These are phyloP conservation scores for Sugiyamaella chiloensis DNA, from an alignment of 805 yeast genomes.

Conservation along the genomic window DNA sequence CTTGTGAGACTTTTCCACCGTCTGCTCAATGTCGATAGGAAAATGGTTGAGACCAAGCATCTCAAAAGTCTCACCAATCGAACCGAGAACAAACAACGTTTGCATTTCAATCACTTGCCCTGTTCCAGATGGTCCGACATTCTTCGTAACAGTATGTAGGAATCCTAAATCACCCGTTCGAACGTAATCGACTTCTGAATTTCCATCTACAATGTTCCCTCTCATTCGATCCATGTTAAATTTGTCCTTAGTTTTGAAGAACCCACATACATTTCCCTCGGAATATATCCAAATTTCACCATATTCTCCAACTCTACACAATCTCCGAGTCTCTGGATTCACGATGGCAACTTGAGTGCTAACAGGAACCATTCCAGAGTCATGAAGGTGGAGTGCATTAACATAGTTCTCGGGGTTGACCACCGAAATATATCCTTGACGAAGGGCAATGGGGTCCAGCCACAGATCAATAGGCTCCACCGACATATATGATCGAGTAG, in stretches of 20 bases:
- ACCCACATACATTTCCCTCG: conserved; percentile 70
- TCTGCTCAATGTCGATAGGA: conserved; percentile 74
- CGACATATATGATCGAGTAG: conserved; percentile 82
- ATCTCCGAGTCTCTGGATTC: conserved; percentile 80
- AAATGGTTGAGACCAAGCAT: conserved; percentile 88
- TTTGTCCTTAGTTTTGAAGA: conserved; percentile 51
- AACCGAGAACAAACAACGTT: conserved; percentile 79
- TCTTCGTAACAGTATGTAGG: conserved; percentile 63
- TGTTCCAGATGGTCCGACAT: conserved; percentile 15
- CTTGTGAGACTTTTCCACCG: conserved; percentile 53
- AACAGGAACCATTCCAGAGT: conserved; percentile 94
- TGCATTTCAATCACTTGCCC: conserved; percentile 48
- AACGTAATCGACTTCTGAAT: conserved; percentile 60
- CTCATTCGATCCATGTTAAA: conserved; percentile 54
- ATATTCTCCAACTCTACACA: conserved; percentile 85
- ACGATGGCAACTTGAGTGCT: conserved; percentile 92
- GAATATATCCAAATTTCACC: conserved; percentile 98
- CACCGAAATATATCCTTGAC: conserved; percentile 83
- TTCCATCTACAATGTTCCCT: conserved; percentile 63
- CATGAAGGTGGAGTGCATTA: conserved; percentile 75
- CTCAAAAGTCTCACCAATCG: conserved; percentile 84
- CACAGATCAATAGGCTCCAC: conserved; percentile 84
- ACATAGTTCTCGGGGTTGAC: conserved; percentile 72
- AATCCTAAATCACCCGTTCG: conserved; percentile 96
- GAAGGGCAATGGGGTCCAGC: conserved; percentile 79